Conservation (phyloP, 176 grass and related monocot genomes). For the Eleusine coracana region DNA sequence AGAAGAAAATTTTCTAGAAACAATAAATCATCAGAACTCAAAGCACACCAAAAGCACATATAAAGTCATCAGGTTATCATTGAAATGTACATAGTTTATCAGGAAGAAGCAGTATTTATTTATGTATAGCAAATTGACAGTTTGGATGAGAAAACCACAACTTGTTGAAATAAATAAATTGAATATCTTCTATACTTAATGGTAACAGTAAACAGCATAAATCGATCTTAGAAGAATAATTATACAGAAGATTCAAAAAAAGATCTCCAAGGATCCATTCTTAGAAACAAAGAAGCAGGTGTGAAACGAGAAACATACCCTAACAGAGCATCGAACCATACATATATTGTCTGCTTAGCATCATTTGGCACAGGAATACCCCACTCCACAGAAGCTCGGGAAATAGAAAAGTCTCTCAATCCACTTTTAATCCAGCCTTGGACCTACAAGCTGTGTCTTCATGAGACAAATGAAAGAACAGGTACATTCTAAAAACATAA, state of each 20-base stretch:
- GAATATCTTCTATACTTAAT: conserved; percentile 16
- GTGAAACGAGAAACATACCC: conserved; percentile 66
- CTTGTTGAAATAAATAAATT: conserved; percentile 34
- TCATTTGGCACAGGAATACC: conserved; percentile 98
- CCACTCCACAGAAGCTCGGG: conserved; percentile 89
- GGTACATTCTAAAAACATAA: conserved; percentile 6
- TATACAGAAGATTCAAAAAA: conserved; percentile 16
- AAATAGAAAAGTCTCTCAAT: conserved; percentile 96
- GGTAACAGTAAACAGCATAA: conserved; percentile 26
- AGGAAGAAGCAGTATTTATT: background rate
- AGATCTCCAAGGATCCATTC: conserved; percentile 24
- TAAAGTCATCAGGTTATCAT: background rate
- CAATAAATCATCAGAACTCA: conserved; percentile 7
- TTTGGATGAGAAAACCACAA: conserved; percentile 13
- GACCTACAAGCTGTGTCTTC: conserved; percentile 82
- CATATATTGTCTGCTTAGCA: conserved; percentile 91
- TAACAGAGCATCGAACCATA: conserved; percentile 98
- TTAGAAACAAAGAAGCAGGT: conserved; percentile 31
- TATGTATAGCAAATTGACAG: conserved; percentile 10
- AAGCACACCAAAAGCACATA: conserved; percentile 6
- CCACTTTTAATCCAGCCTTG: conserved; percentile 98
- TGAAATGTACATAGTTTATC: background rate
- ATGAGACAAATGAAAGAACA: conserved; percentile 44
- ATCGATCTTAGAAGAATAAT: background rate
- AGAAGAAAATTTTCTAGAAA: background rate